A percentile compares a stretch with the other conserved stretches of the same genome.
Conservation (phyloP, 495 filamentous ascomycete genomes). For the Peziza echinospora region DNA sequence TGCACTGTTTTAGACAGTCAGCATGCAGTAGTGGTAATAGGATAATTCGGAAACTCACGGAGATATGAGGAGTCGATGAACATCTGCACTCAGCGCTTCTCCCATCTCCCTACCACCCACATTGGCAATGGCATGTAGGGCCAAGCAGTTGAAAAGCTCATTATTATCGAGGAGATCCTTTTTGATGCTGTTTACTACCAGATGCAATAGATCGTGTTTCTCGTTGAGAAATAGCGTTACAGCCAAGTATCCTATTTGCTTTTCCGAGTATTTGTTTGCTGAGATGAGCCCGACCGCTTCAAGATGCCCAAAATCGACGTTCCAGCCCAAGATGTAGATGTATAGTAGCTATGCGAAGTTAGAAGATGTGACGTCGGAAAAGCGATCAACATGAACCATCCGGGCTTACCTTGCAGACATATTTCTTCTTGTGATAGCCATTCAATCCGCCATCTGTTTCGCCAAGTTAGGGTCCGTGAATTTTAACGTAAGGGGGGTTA, state of each 20-base stretch:
- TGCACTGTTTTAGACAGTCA: conserved; percentile 33
- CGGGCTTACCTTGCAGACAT: conserved; percentile 72
- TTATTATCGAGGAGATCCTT: conserved; percentile 90
- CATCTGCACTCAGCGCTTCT: conserved; percentile 77
- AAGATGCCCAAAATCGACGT: conserved; percentile 96
- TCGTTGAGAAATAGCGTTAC: conserved; percentile 96
- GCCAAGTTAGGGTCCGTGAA: conserved; percentile 10
- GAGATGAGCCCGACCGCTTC: conserved; percentile 97
- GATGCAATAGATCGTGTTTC: conserved; percentile 80
- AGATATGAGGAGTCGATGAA: conserved; percentile 85
- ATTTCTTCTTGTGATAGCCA: conserved; percentile 99
- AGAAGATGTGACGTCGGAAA: conserved; percentile 7
- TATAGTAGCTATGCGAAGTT: conserved; percentile 52
- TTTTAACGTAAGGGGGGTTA: conserved; percentile 1
- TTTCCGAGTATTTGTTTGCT: conserved; percentile 92
- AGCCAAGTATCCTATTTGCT: conserved; percentile 96
- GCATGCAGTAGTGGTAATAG: not conserved
- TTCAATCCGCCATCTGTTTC: conserved; percentile 58
- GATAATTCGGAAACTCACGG: conserved; percentile 40
- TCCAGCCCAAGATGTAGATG: conserved; percentile 98
- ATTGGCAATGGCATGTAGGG: conserved; percentile 97
- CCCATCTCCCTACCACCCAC: conserved; percentile 94
- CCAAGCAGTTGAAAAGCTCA: conserved; percentile 91
- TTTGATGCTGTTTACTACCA: conserved; percentile 95
- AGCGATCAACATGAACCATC: not conserved